Conservation (phyloP, 1,284 basidiomycete genomes). For the Moesziomyces antarcticus region DNA sequence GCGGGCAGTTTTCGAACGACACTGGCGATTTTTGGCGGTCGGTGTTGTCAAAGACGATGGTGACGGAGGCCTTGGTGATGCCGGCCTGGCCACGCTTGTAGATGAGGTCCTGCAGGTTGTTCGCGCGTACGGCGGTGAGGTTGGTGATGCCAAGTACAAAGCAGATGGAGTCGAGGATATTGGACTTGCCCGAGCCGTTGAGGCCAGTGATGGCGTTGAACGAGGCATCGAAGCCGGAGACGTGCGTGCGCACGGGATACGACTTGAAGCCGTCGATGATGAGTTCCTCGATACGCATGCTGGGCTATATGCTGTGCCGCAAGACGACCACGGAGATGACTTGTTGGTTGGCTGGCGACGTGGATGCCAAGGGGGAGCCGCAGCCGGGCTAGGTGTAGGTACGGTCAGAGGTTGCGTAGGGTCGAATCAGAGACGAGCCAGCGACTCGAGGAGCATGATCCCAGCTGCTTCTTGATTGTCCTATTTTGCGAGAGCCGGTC, state of each 20-base stretch:
- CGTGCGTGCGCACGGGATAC: slow-evolving; percentile 92
- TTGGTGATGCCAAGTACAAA: slow-evolving; percentile 67
- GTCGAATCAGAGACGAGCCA: no score
- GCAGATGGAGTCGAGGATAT: slow-evolving; percentile 67
- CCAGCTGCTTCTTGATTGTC: neutral
- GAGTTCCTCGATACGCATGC: slow-evolving; percentile 69
- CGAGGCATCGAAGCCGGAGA: slow-evolving; percentile 92
- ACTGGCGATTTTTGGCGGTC: slow-evolving; percentile 86
- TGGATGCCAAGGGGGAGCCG: no score
- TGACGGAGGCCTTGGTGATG: slow-evolving; percentile 95
- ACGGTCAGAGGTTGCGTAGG: no score
- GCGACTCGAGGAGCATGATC: no score
- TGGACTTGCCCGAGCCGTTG: slow-evolving; percentile 78
- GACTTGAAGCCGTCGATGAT: slow-evolving; percentile 71
- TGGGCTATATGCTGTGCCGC: slow-evolving; percentile 4
- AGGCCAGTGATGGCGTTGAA: slow-evolving; percentile 98
- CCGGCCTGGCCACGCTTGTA: slow-evolving; percentile 98
- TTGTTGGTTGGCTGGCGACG: no score
- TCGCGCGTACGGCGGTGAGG: slow-evolving; percentile 77
- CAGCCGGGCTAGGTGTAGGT: no score
- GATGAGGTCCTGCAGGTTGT: slow-evolving; percentile 96
- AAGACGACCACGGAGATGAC: neutral
- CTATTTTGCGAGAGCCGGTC: no score
- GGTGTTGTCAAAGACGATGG: slow-evolving; percentile 99
- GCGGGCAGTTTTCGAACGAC: slow-evolving; percentile 82